Evolutionary conservation across 1,284 basidiomycete species (phyloP).

Genomic region (Fomes fomentarius): DNA sequence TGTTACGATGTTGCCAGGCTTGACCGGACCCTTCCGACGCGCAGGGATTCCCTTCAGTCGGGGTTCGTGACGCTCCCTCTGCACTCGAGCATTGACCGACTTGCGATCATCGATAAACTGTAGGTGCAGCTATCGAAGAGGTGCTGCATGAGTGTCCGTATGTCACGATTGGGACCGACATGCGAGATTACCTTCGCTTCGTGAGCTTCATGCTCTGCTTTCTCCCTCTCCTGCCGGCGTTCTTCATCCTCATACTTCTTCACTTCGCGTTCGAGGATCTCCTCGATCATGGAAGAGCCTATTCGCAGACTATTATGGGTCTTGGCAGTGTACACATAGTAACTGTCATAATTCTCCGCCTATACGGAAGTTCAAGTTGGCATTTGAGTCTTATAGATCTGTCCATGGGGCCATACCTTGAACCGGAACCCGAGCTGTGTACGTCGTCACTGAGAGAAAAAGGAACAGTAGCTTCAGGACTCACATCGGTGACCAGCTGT

Average conservation of each 20-base stretch:
- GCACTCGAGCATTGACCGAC: conserved; percentile 14
- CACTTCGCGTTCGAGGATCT: conserved; percentile 55
- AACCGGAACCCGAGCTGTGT: conserved; percentile 69
- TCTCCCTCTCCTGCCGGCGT: not conserved
- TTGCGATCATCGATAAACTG: conserved; percentile 16
- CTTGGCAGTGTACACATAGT: conserved; percentile 59
- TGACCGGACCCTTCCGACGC: not conserved
- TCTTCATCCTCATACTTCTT: conserved; percentile 43
- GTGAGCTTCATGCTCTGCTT: not conserved
- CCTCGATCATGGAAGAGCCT: conserved; percentile 64
- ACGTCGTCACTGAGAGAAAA: too few relatives aligned
- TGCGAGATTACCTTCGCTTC: conserved; percentile 7
- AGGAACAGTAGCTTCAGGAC: not conserved
- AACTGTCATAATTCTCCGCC: conserved; percentile 48
- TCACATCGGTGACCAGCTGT: conserved; percentile 64
- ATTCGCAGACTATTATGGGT: conserved; percentile 56
- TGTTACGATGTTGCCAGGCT: conserved; percentile 5
- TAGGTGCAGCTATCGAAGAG: not conserved
- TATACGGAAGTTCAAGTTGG: too few relatives aligned
- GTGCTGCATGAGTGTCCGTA: not conserved
- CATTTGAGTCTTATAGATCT: too few relatives aligned
- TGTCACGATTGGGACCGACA: not conserved
- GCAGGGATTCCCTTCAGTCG: conserved; percentile 8
- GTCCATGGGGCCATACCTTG: conserved; percentile 41
- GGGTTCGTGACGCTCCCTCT: conserved; percentile 11